Base-by-base conservation (phyloP, 2,329 filamentous ascomycete species). In the Neopestalotiopsis sp. region DNA sequence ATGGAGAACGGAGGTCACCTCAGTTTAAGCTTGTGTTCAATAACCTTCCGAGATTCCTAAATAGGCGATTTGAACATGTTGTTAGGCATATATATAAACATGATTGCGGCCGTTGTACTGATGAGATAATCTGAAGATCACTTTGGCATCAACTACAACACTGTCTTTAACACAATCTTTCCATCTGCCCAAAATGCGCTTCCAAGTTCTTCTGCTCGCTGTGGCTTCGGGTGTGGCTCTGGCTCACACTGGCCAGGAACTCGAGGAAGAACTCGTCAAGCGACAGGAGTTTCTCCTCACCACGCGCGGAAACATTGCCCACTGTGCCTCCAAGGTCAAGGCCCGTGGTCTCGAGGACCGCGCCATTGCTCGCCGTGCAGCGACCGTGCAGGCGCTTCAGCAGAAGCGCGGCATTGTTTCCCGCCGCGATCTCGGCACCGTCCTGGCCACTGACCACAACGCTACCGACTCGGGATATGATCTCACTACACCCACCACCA, bases 221-320 rank as follows among this genome's bases (percentile, higher is more conserved):
- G 65, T 66, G 12, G 45, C 34, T 12, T 32, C 74, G n/a, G 66
- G 69, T 65, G 64, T 61, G 65, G 73, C 59, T 49, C 38, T 72
- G n/a, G 83, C 83, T 20, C 84, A 88, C 69, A 85, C 85, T 0
- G 85, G 85, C 69, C 84, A 87, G 69, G 81, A 86, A 64, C 70
- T 84, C 56, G 77, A 77, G 56, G 78, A 84, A 9, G 86, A 88
- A 75, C 81, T 84, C 40, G 80, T 80, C 10, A 84, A 86, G 76
- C 84, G 85, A 40, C 83, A 83, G 34, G 77, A 81, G 0, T 87
- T 84, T 71, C 76, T 85, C 65, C 75, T 75, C 69, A 77, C 77
- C 10, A 81, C 83, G 71, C 74, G 82, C 45, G 77, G 81, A 14
- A 82, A 83, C 17, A 78, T 88, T 6, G 75, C 74, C 65, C 84